phyloP scores from a whole-genome alignment of 805 yeast species.

The Myxozyma neotropica region DNA sequence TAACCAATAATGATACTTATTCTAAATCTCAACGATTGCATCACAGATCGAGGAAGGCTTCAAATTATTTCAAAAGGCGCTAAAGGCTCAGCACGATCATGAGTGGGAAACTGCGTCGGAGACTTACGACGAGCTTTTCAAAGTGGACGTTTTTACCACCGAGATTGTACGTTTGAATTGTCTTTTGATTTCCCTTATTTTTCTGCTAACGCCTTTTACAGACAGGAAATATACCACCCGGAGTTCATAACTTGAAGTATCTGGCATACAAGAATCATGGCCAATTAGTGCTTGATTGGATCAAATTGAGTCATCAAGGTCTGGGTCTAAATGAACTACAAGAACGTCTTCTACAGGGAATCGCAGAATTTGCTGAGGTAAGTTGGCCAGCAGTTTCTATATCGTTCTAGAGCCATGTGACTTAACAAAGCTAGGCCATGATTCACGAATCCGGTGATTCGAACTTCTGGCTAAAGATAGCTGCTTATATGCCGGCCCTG shows the following conservation, averaged over 20 bases:
- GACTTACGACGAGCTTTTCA: slow-evolving; percentile 64
- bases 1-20: neutral
- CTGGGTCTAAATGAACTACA: slow-evolving; percentile 44
- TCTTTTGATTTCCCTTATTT: neutral
- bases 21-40: neutral
- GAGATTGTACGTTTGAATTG: slow-evolving; percentile 36
- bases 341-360: slow-evolving; percentile 49
- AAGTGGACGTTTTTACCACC: slow-evolving; percentile 63
- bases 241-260: slow-evolving; percentile 72
- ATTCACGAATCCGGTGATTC: slow-evolving; percentile 54
- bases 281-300: slow-evolving; percentile 56
- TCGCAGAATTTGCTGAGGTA: slow-evolving; percentile 68
- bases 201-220: slow-evolving; percentile 16
- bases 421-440: slow-evolving; percentile 46
- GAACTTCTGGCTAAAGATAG: slow-evolving; percentile 33
- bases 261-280: slow-evolving; percentile 83
- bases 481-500: slow-evolving; percentile 28
- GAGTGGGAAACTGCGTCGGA: slow-evolving; percentile 54
- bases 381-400: no score
- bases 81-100: slow-evolving; percentile 58
- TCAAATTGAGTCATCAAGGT: slow-evolving; percentile 38
- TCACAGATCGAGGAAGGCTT: slow-evolving; percentile 72
- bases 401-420: slow-evolving; percentile 41
- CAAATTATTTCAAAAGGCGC: slow-evolving; percentile 70
- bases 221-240: slow-evolving; percentile 54